Conservation (phyloP, 106 monocot genomes). For the Dioscorea dumetorum region DNA sequence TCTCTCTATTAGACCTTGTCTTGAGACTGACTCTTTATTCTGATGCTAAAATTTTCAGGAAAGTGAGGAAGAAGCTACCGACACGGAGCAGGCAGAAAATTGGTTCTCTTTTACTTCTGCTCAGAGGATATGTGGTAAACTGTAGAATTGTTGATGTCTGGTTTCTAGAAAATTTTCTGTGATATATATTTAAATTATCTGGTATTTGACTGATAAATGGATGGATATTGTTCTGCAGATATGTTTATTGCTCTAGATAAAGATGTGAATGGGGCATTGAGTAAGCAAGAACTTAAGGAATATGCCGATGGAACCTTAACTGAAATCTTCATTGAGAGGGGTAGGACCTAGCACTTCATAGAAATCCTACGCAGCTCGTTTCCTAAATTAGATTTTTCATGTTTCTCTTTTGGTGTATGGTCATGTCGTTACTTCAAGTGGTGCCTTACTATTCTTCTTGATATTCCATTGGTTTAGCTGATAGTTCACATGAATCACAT, state of each 20-base stretch:
- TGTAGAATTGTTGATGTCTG: too few species aligned
- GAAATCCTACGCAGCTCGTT: too few species aligned
- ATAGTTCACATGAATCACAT: too few species aligned
- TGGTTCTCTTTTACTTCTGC: slow-evolving; percentile 99
- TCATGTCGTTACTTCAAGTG: too few species aligned
- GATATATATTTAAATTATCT: too few species aligned
- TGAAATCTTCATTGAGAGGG: slow-evolving; percentile 95
- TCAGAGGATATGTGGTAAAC: slow-evolving; percentile 89
- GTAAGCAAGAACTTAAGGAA: slow-evolving; percentile 96
- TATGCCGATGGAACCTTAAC: slow-evolving; percentile 99
- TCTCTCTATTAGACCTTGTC: too few species aligned
- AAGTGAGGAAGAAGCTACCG: slow-evolving; percentile 98
- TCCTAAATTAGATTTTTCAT: background rate
- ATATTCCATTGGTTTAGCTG: too few species aligned
- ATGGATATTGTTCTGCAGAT: slow-evolving; percentile 40
- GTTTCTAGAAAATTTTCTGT: too few species aligned
- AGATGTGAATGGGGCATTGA: slow-evolving; percentile 86
- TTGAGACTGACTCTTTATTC: background rate
- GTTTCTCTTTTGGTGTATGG: background rate
- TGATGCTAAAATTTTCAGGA: slow-evolving; percentile 45
- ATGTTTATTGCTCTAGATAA: slow-evolving; percentile 99
- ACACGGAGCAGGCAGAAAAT: slow-evolving; percentile 97
- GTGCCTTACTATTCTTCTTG: too few species aligned
- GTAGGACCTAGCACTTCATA: slow-evolving; percentile 28
- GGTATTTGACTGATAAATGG: too few species aligned